Base-by-base conservation (phyloP, 352 stramenopile genomes). In the Phytopythium boreale region DNA sequence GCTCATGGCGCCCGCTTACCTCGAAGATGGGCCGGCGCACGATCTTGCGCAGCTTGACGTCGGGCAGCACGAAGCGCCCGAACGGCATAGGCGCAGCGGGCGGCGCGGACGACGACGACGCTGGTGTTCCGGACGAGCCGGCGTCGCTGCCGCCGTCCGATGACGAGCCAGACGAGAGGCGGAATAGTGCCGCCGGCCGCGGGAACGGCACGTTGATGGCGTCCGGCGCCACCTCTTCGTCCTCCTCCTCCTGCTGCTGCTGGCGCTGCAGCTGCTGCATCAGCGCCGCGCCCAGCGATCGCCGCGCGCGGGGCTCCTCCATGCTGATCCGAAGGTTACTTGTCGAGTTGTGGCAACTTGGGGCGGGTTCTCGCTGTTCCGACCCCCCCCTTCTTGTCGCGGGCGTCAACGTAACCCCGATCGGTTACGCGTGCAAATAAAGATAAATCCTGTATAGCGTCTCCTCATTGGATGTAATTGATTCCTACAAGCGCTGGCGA, bases 21-120 rank as follows among this genome's bases (percentile, higher is more conserved):
- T 89, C 78, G 59, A 93, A 93, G 31, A 93, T 81, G 27, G 84
- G 79, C n/a, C 83, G 80, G 51, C 79, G 83, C 27, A 79, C 66
- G 15, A 90, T 75, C 61, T 89, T 93, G 58, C 84, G 82, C 57
- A 93, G 74, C 66, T 69, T 71, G 55, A 89, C 68, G 50, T 83
- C 75, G 2, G 79, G 77, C 19, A 88, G 60, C 34, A 77, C 63
- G 56, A 85, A 87, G 63, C 69, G 77, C 20, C 50, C 56, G 50
- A 39, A 52, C 56, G 56, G 49, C 49, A 37, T 15, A 5, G 49
- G 27, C 4, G 49, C 26, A 5, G 49, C 17, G 5, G 49, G 49
- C 26, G 49, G 39, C 41, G 53, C 20, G 8, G 56, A 31, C 17
- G 56, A 14, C 17, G 56, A 14, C 39, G 36, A 31, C 36, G 52